Base-by-base conservation (phyloP, 129 eudicot species). In the Flaveria brownii region DNA sequence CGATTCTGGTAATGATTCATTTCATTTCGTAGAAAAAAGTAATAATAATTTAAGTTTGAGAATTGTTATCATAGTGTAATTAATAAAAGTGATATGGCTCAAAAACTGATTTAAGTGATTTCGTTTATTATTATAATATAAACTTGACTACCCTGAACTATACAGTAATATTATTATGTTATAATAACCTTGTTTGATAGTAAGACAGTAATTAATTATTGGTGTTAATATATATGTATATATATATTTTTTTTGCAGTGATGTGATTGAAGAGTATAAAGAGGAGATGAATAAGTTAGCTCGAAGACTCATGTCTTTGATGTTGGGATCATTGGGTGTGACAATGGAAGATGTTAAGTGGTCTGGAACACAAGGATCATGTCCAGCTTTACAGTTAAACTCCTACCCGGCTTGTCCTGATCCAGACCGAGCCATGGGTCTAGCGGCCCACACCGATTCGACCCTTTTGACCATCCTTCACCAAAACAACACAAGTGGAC, bases 351-450 rank as follows among this genome's bases (percentile, higher is more conserved):
- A 90, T 62, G 83, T 86, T 0, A 79, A 88, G 26, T 90, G 93
- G 94, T 83, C 84, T 16, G 72, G 73, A 43, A 74, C 92, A 25
- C 68, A 65, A 20, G 83, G 84, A 0, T 81, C 89, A 10, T 68
- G 74, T 56, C 89, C 91, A 5, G 98, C 88, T 30, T 62, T 88
- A 28, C 98, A 93, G 22, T 47, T 93, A 43, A 93, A 93, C 61
- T 93, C 92, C 1, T 93, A 93, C 78, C 98, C 97, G 51, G 88
- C 87, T 4, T 93, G 97, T 70, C 98, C 97, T 0, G 96, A 93
- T 64, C 98, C 98, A 22, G 94, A 82, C 22, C 92, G 92, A 54
- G 97, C 98, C 71, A 93, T 90, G 93, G 96, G 94, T 62, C 90
- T 90, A 15, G 90, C 94, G 8, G 90, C 92, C 18, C 94, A 90